A percentile compares a stretch with the other conserved stretches of the same genome.
Evolutionary conservation across 2,329 filamentous ascomycete genomes (phyloP).

Genomic region (Aspergillus tubingensis): DNA sequence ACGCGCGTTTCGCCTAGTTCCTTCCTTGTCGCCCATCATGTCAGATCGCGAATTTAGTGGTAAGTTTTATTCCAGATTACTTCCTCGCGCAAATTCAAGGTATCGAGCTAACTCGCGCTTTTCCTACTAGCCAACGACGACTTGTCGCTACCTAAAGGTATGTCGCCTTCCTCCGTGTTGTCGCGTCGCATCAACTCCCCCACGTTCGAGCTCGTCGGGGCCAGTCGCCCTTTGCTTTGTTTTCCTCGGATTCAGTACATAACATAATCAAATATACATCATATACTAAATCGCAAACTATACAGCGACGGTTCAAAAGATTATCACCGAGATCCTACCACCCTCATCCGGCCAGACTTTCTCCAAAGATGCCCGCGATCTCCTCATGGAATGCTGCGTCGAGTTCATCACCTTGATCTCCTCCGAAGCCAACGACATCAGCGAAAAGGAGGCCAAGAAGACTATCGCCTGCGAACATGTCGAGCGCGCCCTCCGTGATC

Average conservation of each 20-base stretch:
- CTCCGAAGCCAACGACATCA: conserved; percentile 98
- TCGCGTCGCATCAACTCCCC: background rate
- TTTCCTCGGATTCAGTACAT: background rate
- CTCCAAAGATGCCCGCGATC: conserved; percentile 90
- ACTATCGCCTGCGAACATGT: conserved; percentile 98
- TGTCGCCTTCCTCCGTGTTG: background rate
- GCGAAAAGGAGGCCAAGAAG: conserved; percentile 98
- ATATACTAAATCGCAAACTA: conserved; percentile 9
- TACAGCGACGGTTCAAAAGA: conserved; percentile 71
- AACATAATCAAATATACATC: background rate
- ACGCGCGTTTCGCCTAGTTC: background rate
- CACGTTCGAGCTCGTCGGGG: background rate
- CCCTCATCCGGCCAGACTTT: conserved; percentile 77
- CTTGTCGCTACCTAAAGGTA: conserved; percentile 62
- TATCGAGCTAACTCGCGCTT: conserved; percentile 22
- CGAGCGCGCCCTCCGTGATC: conserved; percentile 86
- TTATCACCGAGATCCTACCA: conserved; percentile 90
- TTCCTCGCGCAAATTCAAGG: conserved; percentile 13
- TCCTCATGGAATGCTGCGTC: conserved; percentile 97
- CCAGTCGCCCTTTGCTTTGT: background rate
- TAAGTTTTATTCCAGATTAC: conserved; percentile 30
- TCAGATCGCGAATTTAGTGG: conserved; percentile 58
- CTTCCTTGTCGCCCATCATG: conserved; percentile 39
- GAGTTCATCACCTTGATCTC: conserved; percentile 98
- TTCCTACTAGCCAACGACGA: conserved; percentile 55